Conservation (phyloP, 257 asterid species). For the Cruciata laevipes region DNA sequence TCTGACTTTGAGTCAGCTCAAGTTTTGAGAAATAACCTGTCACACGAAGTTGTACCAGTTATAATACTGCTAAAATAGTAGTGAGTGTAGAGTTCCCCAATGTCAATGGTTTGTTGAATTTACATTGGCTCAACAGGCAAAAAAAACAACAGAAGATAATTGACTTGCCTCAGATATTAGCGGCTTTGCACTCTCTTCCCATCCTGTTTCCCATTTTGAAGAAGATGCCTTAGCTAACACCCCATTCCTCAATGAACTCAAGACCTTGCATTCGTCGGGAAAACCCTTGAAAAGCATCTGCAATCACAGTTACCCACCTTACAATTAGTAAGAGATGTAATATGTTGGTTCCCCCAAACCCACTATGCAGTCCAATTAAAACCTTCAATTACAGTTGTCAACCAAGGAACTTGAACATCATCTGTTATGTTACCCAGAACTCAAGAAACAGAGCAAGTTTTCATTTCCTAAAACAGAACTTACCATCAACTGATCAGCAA, state of each 20-base stretch:
- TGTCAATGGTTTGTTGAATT: neutral
- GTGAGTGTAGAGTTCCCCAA: too few species aligned
- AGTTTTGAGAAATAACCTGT: slow-evolving; percentile 19
- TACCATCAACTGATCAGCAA: slow-evolving; percentile 91
- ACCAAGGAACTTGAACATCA: neutral
- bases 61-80: neutral
- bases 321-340: neutral
- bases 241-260: slow-evolving; percentile 55
- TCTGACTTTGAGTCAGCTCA: slow-evolving; percentile 2
- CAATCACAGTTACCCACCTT: slow-evolving; percentile 1
- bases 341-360: too few species aligned
- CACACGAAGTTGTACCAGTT: neutral
- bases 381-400: neutral
- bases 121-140: neutral
- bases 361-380: neutral
- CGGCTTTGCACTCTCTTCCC: slow-evolving; percentile 84
- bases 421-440: neutral
- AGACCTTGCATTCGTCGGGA: slow-evolving; percentile 53
- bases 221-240: slow-evolving; percentile 60
- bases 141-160: neutral
- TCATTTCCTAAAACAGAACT: slow-evolving; percentile 16
- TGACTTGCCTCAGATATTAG: slow-evolving; percentile 56
- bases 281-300: slow-evolving; percentile 87
- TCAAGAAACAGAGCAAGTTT: neutral
- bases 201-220: slow-evolving; percentile 69